These are phyloP conservation scores for Vitis hybrid DNA, from an alignment of 177 flowering plant species.

Conservation along the genomic window DNA sequence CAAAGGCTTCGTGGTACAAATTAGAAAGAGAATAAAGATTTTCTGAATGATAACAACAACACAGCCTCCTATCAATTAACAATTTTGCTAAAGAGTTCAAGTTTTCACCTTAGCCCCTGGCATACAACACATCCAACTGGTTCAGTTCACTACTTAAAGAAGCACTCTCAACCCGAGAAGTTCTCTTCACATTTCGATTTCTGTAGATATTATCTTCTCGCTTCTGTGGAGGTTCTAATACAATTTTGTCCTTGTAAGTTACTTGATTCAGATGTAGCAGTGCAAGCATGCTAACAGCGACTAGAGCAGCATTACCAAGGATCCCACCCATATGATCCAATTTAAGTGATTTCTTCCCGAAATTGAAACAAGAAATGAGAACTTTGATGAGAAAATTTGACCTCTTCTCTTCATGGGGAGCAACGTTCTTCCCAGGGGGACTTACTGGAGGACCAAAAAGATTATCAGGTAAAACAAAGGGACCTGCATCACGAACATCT, in stretches of 20 bases:
- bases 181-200: constrained; percentile 21
- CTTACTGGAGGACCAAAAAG: constrained; percentile 35
- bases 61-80: not conserved
- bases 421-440: constrained; percentile 33
- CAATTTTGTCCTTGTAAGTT: constrained; percentile 31
- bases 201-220: constrained; percentile 15
- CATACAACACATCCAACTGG: constrained; percentile 66
- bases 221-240: constrained; percentile 18
- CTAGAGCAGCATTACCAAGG: constrained; percentile 79
- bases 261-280: constrained; percentile 67
- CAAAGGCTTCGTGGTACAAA: not conserved
- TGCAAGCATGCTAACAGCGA: constrained; percentile 82
- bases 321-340: constrained; percentile 64
- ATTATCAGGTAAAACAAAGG: constrained; percentile 58
- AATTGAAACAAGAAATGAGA: constrained; percentile 49
- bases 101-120: constrained; percentile 55
- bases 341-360: constrained; percentile 55
- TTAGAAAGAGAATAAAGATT: not conserved
- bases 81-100: constrained; percentile 1
- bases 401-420: constrained; percentile 30
- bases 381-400: constrained; percentile 48
- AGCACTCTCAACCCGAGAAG: constrained; percentile 25
- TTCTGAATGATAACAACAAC: not conserved
- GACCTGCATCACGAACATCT: constrained; percentile 51
- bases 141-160: constrained; percentile 24